A percentile compares a stretch with the other conserved stretches of the same genome.
Evolutionary conservation across 2,329 filamentous ascomycete genomes (phyloP).

Genomic region (Trichoderma brevicompactum): DNA sequence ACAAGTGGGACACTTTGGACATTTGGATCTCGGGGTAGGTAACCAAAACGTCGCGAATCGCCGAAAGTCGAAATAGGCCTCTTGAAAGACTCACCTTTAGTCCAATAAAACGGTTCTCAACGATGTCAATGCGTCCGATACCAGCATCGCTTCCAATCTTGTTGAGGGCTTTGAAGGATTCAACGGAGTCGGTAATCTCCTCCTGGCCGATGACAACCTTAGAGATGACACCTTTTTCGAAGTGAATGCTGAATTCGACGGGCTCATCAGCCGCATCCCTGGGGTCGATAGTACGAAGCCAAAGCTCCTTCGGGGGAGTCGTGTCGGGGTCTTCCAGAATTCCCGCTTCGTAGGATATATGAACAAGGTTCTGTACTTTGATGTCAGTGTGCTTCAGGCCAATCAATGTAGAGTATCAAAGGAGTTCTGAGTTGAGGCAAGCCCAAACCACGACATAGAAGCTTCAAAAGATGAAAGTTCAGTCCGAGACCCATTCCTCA

Average conservation of each 20-base stretch:
- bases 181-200: not conserved
- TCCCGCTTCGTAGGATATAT: conserved; percentile 70
- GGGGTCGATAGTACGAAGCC: conserved; percentile 58
- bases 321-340: conserved; percentile 63
- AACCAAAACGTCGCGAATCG: too few species aligned
- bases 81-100: not conserved
- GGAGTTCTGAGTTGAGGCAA: too few species aligned
- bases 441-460: too few species aligned
- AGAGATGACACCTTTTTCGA: conserved; percentile 65
- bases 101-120: conserved; percentile 42
- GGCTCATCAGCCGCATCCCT: not conserved
- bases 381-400: not conserved
- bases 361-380: conserved; percentile 29
- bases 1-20: too few species aligned
- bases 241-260: conserved; percentile 62
- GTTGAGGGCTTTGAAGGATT: conserved; percentile 62
- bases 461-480: too few species aligned
- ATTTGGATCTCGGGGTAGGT: too few species aligned
- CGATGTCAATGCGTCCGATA: conserved; percentile 65
- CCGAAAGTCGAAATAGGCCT: too few species aligned
- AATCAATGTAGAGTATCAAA: too few species aligned
- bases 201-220: conserved; percentile 52
- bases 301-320: conserved; percentile 70
- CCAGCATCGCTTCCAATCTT: conserved; percentile 64
- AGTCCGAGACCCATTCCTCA: too few species aligned